phyloP scores from a whole-genome alignment of 108 stramenopile species.

The Skeletonema grethae region DNA sequence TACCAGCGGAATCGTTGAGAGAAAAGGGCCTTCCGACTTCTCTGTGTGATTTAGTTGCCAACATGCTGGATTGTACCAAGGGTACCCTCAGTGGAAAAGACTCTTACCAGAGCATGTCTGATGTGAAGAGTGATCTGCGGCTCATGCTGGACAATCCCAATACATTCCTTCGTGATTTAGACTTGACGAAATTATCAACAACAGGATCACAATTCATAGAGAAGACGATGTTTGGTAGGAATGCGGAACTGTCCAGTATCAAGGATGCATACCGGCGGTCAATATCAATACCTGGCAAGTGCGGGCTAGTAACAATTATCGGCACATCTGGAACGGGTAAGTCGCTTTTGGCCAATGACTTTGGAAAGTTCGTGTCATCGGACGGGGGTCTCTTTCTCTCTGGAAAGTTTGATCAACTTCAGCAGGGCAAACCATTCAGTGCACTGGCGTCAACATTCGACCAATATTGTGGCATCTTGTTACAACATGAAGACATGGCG shows the following conservation, averaged over 20 bases:
- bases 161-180: constrained; percentile 8
- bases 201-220: constrained; percentile 11
- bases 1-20: background rate
- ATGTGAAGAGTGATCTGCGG: constrained; percentile 4
- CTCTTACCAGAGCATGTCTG: constrained; percentile 9
- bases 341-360: background rate
- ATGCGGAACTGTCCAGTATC: background rate
- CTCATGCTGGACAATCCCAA: constrained; percentile 18
- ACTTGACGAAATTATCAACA: constrained; percentile 11
- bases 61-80: constrained; percentile 17
- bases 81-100: constrained; percentile 14
- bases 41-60: constrained; percentile 24
- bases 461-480: background rate
- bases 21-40: constrained; percentile 8
- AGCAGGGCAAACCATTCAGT: background rate
- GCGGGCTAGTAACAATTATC: background rate
- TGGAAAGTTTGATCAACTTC: background rate
- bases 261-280: constrained; percentile 1
- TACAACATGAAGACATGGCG: background rate
- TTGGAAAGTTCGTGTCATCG: background rate
- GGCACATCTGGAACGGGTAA: background rate
- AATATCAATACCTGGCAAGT: background rate
- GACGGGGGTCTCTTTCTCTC: constrained; percentile 8
- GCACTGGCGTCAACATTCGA: background rate
- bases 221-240: background rate